A percentile compares a stretch with the other conserved stretches of the same genome.
phyloP scores from a whole-genome alignment of 192 early-diverging fungal species.

The Coemansia sp. region DNA sequence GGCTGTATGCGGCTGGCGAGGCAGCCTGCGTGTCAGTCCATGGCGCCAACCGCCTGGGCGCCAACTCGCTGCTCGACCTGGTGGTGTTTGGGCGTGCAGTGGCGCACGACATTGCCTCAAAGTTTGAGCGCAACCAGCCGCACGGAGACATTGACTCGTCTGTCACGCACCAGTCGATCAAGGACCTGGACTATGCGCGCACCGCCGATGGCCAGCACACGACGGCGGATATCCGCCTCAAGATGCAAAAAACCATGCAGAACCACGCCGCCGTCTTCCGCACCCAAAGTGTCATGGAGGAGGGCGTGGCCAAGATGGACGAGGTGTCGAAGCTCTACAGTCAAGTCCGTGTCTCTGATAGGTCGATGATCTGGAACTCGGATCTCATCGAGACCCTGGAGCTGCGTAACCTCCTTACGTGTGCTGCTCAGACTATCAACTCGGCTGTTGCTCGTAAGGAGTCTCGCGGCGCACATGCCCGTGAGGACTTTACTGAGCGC shows the following conservation, averaged over 20 bases:
- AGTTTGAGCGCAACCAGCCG: constrained; percentile 84
- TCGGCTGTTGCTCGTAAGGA: constrained; percentile 93
- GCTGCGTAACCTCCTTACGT: constrained; percentile 96
- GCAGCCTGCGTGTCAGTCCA: constrained; percentile 98
- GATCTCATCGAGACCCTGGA: constrained; percentile 96
- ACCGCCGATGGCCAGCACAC: constrained; percentile 76
- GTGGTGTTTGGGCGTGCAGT: constrained; percentile 98
- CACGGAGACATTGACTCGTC: constrained; percentile 80
- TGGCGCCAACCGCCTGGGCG: constrained; percentile 97
- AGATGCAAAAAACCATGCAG: constrained; percentile 99
- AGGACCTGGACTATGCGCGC: constrained; percentile 93
- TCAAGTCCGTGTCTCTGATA: constrained; percentile 88
- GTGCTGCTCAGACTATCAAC: constrained; percentile 91
- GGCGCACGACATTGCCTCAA: constrained; percentile 93
- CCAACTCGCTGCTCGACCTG: constrained; percentile 97
- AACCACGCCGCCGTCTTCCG: constrained; percentile 97
- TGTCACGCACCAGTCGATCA: constrained; percentile 87
- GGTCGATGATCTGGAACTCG: constrained; percentile 98
- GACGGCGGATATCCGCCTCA: constrained; percentile 85
- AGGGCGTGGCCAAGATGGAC: constrained; percentile 87
- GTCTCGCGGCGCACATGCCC: constrained; percentile 96
- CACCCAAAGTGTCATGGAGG: constrained; percentile 83
- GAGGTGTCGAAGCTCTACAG: constrained; percentile 77
- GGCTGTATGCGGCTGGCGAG: constrained; percentile 98
- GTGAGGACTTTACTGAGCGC: constrained; percentile 90